These are phyloP conservation scores for Coemansia sp. DNA, from an alignment of 192 early-diverging fungal genomes.

Conservation along the genomic window DNA sequence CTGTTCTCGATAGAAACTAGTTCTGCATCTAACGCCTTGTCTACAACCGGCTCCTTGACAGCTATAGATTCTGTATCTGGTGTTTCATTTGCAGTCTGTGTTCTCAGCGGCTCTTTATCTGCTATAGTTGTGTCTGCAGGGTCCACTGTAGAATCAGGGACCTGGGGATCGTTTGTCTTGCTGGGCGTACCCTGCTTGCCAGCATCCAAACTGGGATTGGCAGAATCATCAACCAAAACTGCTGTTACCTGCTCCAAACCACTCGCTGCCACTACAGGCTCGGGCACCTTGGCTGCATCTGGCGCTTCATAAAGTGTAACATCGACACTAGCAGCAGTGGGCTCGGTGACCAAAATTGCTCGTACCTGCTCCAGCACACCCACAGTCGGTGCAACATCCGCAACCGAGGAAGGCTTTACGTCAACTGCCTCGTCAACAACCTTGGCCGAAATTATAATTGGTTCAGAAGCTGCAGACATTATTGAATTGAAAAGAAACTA, in stretches of 20 bases:
- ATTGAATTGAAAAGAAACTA: not conserved
- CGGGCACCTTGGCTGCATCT: not conserved
- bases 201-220: not conserved
- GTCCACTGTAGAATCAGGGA: not conserved
- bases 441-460: slow-evolving; percentile 4
- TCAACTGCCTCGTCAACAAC: slow-evolving; percentile 5
- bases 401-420: not conserved
- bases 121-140: not conserved
- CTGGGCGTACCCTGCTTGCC: not conserved
- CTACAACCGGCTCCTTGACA: not conserved
- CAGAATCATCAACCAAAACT: not conserved
- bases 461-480: not conserved
- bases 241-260: not conserved
- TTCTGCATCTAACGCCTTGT: not conserved
- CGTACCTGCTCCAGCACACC: not conserved
- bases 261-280: not conserved
- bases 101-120: not conserved
- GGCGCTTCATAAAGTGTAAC: not conserved
- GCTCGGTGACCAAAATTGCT: not conserved
- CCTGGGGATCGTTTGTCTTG: slow-evolving; percentile 3
- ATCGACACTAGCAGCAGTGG: not conserved
- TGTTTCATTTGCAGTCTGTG: not conserved
- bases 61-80: not conserved
- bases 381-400: not conserved
- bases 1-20: not conserved